A percentile compares a stretch with the other conserved stretches of the same genome.
Evolutionary conservation across 2,329 filamentous ascomycete genomes (phyloP).

Genomic region (Diplodia sapinea): DNA sequence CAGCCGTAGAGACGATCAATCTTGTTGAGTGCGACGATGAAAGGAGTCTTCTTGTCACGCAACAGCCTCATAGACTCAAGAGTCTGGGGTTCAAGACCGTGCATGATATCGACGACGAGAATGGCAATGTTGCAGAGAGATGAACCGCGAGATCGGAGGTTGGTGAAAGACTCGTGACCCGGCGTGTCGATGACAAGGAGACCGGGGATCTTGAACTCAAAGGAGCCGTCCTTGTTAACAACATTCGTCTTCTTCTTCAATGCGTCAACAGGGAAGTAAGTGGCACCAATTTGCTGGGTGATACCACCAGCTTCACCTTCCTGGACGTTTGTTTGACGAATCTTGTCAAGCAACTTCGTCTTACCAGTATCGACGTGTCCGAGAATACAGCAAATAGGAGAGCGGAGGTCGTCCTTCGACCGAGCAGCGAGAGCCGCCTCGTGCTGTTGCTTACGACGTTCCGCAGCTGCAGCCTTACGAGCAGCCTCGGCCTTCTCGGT

Average conservation of each 20-base stretch:
- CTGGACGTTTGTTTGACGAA: conserved; percentile 97
- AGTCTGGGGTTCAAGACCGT: conserved; percentile 96
- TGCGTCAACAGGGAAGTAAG: conserved; percentile 96
- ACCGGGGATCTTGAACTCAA: conserved; percentile 98
- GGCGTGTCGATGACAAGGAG: conserved; percentile 96
- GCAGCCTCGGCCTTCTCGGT: conserved; percentile 73
- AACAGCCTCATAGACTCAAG: conserved; percentile 96
- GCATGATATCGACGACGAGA: conserved; percentile 99
- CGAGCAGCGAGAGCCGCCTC: conserved; percentile 89
- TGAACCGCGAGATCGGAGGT: conserved; percentile 93
- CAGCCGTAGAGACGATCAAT: conserved; percentile 99
- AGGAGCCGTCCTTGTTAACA: conserved; percentile 85
- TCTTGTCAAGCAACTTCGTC: conserved; percentile 98
- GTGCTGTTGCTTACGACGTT: conserved; percentile 85
- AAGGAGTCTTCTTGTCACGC: conserved; percentile 91
- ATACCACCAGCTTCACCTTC: conserved; percentile 99
- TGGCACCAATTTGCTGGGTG: conserved; percentile 98
- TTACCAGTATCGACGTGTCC: conserved; percentile 99
- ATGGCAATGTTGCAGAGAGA: conserved; percentile 99
- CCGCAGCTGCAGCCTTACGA: conserved; percentile 86
- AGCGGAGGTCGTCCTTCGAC: conserved; percentile 92
- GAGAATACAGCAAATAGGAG: conserved; percentile 98
- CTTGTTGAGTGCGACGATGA: conserved; percentile 99
- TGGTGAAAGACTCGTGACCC: conserved; percentile 99
- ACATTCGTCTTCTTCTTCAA: conserved; percentile 91